Evolutionary conservation across 371 early-diverging fungal genomes (phyloP).

Genomic region (Capillidium rhysosporum): DNA sequence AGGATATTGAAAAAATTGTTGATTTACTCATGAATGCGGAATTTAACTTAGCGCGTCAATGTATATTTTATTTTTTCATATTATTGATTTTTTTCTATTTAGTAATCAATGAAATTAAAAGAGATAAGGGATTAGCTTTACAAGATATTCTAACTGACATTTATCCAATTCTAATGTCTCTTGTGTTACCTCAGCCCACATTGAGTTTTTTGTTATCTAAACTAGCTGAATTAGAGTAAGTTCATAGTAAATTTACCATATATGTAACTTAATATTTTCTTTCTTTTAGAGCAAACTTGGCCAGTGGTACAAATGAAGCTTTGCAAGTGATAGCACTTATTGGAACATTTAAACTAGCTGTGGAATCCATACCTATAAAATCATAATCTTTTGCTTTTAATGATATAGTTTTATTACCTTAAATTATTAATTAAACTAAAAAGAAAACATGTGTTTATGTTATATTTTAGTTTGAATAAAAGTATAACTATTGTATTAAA

Average conservation of each 20-base stretch:
- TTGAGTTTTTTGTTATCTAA: conserved; percentile 46
- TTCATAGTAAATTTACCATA: background rate
- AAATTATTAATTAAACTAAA: no score
- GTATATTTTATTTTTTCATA: conserved; percentile 18
- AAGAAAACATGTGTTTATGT: no score
- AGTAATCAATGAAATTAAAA: conserved; percentile 53
- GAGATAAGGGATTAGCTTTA: conserved; percentile 73
- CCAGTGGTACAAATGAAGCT: background rate
- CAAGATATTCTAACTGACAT: conserved; percentile 36
- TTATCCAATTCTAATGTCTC: conserved; percentile 38
- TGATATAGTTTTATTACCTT: no score
- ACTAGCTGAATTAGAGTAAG: conserved; percentile 75
- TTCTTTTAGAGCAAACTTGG: background rate
- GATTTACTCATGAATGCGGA: conserved; percentile 59
- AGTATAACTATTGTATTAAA: no score
- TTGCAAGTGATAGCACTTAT: background rate
- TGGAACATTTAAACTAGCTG: background rate
- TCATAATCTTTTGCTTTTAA: no score
- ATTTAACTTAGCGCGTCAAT: conserved; percentile 51
- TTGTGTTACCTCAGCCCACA: conserved; percentile 35
- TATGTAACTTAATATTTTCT: background rate
- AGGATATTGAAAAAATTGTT: conserved; percentile 59
- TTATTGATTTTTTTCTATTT: background rate
- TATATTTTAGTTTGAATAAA: no score
- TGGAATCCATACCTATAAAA: background rate